Evolutionary conservation across 192 early-diverging fungal genomes (phyloP), one percentile per base, ranked within the genome.

Genomic region (Thamnidium elegans): DNA sequence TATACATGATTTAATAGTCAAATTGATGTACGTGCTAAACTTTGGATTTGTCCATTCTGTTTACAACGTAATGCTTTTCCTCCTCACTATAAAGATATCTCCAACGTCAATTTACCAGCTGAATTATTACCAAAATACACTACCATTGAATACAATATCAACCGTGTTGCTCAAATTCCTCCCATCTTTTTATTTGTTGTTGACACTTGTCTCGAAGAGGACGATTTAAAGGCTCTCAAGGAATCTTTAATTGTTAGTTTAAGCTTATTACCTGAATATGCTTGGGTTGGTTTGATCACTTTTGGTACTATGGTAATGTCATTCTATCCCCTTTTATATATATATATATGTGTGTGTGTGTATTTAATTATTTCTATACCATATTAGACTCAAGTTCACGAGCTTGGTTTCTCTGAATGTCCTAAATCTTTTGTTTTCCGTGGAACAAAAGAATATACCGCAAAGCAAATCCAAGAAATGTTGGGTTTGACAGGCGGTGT

Each of bases 1-100:
- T 26, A 26, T 9, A 34, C 13, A 52, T 30, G 23, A 55, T 20
- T 23, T 32, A 36, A 53, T 65, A 94, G 92, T 72, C 94, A 97
- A 81, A 92, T 99, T 68, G 97, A 99, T 78, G 89, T 95, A 31
- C 92, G 93, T 34, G 90, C 86, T 17, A 94, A 94, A 78, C 83
- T 97, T 42, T 99, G 97, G 97, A 95, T 96, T 67, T 99, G 97
- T 71, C 93, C 97, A 8, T 95, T 99, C 77, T 98, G 97, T 70
- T 76, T 96, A 70, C 90, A 93, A 70, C 87, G 97, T 44, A 99
- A 98, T 79, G 92, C 92, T 72, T 92, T 99, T 72, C 95, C 97
- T 26, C 90, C 94, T 68, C 95, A 99, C 67, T 99, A 99, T 74
- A 88, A 89, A 70, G 94, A 99, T 74, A 96, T 99, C 70, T 90